Evolutionary conservation across 139 green algal species (phyloP), one percentile per base, ranked within the genome.

Genomic region (Tetradesmus lagerheimii): DNA sequence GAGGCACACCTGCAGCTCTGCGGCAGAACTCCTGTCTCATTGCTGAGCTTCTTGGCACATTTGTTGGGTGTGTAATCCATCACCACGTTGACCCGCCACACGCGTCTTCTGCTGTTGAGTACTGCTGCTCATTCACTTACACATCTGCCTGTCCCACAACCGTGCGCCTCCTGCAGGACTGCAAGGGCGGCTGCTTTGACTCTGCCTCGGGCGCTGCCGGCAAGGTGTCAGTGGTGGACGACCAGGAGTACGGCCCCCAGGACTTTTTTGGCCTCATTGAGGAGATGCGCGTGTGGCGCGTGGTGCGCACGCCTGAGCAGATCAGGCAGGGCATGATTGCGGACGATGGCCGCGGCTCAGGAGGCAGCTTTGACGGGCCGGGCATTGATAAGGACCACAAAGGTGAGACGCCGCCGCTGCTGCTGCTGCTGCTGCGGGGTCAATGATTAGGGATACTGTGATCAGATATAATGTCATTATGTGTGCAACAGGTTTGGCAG

Each of bases 121-220:
- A 14, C 12, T 62, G 67, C 29, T 31, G 76, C 37, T 82, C 37
- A 37, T 53, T 37, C 14, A 16, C 5, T 0, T 31, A 1, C 75
- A 43, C 39, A n/a, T 43, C 20, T 50, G 75, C 35, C 14, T n/a
- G 34, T 23, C 9, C 20, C 23, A 16, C 16, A 9, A 2, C 57
- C n/a, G 67, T 78, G 27, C 38, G 9, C 11, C 75, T 62, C 16
- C 38, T 50, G 15, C 93, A 95, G 92, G 97, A 98, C 93, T 98
- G 96, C 89, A 75, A 87, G 31, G 97, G 97, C 62, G 97, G 97
- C 53, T 98, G 96, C 94, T 99, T 98, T 75, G 97, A 99, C 90
- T 97, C 93, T 0, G 92, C 89, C 0, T 16, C 71, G 39, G 96
- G 95, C 8, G 96, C 95, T 0, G 80, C 89, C 0, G 96, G 96